Evolutionary conservation across 208 protist species (phyloP), one percentile per base, ranked within the genome.

Genomic region (Crithidia expoeki): DNA sequence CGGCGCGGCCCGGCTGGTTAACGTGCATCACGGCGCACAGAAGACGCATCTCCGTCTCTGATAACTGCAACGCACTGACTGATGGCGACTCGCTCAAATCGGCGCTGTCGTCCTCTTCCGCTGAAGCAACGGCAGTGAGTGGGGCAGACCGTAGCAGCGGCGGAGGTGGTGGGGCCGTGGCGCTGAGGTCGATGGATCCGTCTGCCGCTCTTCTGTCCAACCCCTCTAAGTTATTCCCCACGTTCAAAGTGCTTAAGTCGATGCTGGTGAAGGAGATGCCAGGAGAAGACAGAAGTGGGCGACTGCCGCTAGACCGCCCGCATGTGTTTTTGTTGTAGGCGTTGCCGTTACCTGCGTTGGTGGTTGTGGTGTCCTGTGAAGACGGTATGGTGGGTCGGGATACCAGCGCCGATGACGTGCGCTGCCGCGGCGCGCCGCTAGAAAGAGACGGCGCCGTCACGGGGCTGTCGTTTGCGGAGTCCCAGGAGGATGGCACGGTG

Each of bases 31-130:
- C 72, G 19, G 75, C 76, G 9, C 55, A 61, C 46, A 79, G 62
- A 11, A 82, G 69, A 3, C 71, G 69, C 10, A 61, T 59, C 80
- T 85, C 80, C 6, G 40, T 19, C 11, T 49, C 59, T 1, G 74
- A 74, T 5, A 78, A 51, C 59, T 30, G 16, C 49, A 68, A 21
- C 5, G 47, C 56, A 10, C 62, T 53, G 4, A 34, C 5, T n/a
- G 65, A 60, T 27, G 65, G 42, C 9, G 38, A 63, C 19, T 75
- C 61, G 42, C 27, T 40, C 42, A 52, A 2, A 32, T 50, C 58
- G 11, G 11, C 44, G 30, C 32, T n/a, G 25, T 25, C 34, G 30
- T 38, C 52, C 30, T 50, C 38, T 30, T 34, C 46, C 21, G 30
- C 21, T 25, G 27, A 4, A 14, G 11, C 42, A 2, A 25, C 1